Evolutionary conservation across 345 rosid species (phyloP).

Genomic region (Eutrema japonicum): DNA sequence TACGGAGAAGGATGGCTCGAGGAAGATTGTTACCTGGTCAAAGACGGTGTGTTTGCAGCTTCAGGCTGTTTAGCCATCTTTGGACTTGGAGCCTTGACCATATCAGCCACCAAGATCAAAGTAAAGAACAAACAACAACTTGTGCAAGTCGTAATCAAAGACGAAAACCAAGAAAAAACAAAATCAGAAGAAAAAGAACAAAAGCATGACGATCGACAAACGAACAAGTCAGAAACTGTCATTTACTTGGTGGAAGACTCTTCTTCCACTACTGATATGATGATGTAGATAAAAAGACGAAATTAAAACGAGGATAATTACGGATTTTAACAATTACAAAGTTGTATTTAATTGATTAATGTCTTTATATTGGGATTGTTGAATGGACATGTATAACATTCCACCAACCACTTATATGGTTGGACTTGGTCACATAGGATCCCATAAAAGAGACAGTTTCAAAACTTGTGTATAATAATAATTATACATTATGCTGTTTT

Average conservation of each 20-base stretch:
- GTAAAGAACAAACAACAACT: constrained; percentile 46
- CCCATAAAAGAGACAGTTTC: constrained; percentile 21
- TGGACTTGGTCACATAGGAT: constrained; percentile 21
- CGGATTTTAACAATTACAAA: not conserved
- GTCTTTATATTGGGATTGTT: constrained; percentile 24
- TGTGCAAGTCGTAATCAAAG: constrained; percentile 41
- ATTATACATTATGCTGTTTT: constrained; percentile 21
- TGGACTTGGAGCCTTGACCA: constrained; percentile 48
- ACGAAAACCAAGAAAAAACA: constrained; percentile 24
- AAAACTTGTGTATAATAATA: constrained; percentile 29
- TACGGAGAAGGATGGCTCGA: constrained; percentile 81
- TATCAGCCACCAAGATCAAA: constrained; percentile 40
- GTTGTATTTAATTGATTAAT: constrained; percentile 8
- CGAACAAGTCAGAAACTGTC: constrained; percentile 31
- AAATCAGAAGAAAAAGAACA: constrained; percentile 8
- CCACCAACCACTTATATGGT: constrained; percentile 13
- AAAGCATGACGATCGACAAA: constrained; percentile 24
- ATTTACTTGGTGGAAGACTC: constrained; percentile 40
- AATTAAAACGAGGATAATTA: not conserved
- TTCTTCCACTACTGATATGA: constrained; percentile 29
- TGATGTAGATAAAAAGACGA: constrained; percentile 15
- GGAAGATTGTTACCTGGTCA: constrained; percentile 70
- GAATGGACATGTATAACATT: constrained; percentile 20
- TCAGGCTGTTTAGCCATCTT: constrained; percentile 54
- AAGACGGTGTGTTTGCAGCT: constrained; percentile 57